Conservation (phyloP, 208 protist species). For the Acanthamoeba triangularis region DNA sequence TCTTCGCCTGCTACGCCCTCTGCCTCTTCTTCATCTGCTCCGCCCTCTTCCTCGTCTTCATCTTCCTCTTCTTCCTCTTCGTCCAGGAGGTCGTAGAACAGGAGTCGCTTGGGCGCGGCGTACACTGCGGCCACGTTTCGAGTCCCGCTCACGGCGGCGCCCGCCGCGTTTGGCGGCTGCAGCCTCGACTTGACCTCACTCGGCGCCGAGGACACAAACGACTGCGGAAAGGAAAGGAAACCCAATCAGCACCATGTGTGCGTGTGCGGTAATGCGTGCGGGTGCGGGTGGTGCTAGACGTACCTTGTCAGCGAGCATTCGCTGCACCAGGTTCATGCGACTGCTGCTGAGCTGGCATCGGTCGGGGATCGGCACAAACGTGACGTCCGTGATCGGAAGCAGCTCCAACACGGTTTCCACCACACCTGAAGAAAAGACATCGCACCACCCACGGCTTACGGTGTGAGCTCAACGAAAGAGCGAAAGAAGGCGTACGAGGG, state of each 20-base stretch:
- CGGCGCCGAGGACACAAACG: neutral
- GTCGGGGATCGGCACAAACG: conserved; percentile 5
- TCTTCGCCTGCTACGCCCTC: neutral
- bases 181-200: neutral
- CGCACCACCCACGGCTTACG: neutral
- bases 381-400: neutral
- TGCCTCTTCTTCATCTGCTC: neutral
- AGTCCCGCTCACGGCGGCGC: conserved; percentile 44
- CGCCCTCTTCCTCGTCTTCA: conserved; percentile 1
- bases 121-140: conserved; percentile 31
- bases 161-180: neutral
- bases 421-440: neutral
- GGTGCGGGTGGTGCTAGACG: neutral
- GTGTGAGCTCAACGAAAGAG: neutral
- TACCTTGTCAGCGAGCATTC: conserved; percentile 55
- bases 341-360: neutral
- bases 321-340: conserved; percentile 10
- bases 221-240: neutral
- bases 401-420: conserved; percentile 6
- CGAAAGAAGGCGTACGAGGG: neutral
- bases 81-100: conserved; percentile 65
- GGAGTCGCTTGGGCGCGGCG: conserved; percentile 20
- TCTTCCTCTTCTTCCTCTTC: conserved; percentile 45
- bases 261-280: too few species aligned
- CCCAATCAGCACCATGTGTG: neutral